A percentile compares a stretch with the other conserved stretches of the same genome.
Evolutionary conservation across 345 rosid species (phyloP).

Genomic region (Syzygium oleosum): DNA sequence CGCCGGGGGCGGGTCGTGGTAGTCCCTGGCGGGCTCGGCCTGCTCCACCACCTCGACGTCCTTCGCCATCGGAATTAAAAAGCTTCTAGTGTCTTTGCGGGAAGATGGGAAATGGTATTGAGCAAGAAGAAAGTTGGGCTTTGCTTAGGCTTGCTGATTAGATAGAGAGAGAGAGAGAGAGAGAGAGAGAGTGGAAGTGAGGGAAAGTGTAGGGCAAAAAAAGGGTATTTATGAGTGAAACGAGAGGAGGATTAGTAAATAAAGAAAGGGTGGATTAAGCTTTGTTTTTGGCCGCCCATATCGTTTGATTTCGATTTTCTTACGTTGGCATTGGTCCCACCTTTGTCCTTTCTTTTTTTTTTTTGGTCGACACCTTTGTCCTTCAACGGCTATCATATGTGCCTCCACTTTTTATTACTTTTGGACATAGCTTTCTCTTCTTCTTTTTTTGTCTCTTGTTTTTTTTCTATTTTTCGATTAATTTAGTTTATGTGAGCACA

Average conservation of each 20-base stretch:
- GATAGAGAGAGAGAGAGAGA: no score
- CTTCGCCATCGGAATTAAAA: background rate
- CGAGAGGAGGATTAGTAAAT: background rate
- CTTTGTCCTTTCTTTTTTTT: background rate
- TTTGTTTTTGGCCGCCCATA: conserved; percentile 1
- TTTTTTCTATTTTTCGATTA: background rate
- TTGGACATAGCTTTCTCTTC: background rate
- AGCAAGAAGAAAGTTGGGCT: background rate
- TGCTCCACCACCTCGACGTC: conserved; percentile 28
- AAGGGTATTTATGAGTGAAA: conserved; percentile 3
- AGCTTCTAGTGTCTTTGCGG: background rate
- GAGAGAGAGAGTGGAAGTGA: background rate
- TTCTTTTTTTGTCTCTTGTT: background rate
- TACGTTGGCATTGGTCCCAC: background rate
- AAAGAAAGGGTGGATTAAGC: background rate
- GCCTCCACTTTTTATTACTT: background rate
- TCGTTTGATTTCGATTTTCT: background rate
- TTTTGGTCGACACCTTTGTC: background rate
- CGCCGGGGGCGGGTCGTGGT: conserved; percentile 67
- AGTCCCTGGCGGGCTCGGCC: conserved; percentile 49
- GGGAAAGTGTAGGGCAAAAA: background rate
- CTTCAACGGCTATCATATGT: background rate
- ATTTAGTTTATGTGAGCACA: background rate
- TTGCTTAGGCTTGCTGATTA: background rate
- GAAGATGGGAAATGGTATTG: background rate